Percentiles rank a stretch among this genome's conserved stretches.
Evolutionary conservation across 139 green algal species (phyloP).

Genomic region (Spirogloea muscicola): DNA sequence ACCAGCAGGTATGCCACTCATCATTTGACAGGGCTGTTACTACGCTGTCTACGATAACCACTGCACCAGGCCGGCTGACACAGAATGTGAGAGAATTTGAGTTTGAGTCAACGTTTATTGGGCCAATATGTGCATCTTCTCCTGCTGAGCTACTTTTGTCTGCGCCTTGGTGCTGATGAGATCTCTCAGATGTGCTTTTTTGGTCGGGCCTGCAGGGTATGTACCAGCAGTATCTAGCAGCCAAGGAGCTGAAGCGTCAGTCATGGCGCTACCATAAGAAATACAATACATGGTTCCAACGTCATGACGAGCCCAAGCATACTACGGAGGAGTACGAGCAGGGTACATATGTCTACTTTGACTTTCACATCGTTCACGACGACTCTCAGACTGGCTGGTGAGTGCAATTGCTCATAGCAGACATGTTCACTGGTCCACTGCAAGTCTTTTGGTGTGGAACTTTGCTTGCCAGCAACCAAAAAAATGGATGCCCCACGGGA

Average conservation of each 20-base stretch:
- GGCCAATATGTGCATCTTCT: no score
- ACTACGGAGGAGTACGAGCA: conserved; percentile 87
- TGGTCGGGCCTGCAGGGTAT: conserved; percentile 51
- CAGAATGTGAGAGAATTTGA: no score
- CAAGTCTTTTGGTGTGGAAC: neutral
- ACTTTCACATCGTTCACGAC: conserved; percentile 50
- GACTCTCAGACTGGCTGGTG: conserved; percentile 48
- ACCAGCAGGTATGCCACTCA: conserved; percentile 84
- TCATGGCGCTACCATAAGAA: conserved; percentile 94
- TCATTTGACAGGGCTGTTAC: no score
- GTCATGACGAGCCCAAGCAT: conserved; percentile 82
- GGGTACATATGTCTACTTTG: conserved; percentile 59
- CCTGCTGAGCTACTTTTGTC: no score
- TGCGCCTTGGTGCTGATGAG: no score
- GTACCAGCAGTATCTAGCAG: conserved; percentile 89
- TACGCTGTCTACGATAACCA: no score
- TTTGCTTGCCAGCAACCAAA: neutral
- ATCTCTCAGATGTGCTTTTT: no score
- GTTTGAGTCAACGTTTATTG: no score
- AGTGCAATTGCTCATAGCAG: neutral
- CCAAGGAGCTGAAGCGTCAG: conserved; percentile 86
- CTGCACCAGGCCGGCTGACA: no score
- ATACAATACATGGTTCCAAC: conserved; percentile 85
- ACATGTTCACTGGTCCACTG: neutral
- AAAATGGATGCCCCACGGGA: neutral